phyloP scores from a whole-genome alignment of 768 basidiomycete genomes.

The Agaricus sinodeliciosus region DNA sequence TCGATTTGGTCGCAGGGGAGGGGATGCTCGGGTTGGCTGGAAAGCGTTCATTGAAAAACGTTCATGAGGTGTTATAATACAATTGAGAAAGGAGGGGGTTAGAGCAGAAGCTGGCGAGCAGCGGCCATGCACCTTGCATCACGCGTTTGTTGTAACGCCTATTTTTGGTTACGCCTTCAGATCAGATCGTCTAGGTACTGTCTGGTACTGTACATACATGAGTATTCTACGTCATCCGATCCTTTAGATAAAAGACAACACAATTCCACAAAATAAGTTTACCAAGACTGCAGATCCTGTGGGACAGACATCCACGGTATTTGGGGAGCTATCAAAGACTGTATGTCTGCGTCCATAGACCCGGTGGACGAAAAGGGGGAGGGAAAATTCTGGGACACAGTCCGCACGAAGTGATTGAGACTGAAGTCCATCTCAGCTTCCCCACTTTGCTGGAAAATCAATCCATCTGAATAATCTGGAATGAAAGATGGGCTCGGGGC shows the following conservation, averaged over 20 bases:
- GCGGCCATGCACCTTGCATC: neutral
- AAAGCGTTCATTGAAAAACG: conserved; percentile 33
- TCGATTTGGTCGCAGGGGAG: conserved; percentile 30
- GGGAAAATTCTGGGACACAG: conserved; percentile 22
- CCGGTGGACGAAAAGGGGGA: conserved; percentile 14
- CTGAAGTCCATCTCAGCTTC: conserved; percentile 42
- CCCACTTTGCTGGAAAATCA: conserved; percentile 16
- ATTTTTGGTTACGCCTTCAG: too few species aligned
- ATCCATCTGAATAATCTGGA: conserved; percentile 13
- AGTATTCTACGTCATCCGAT: too few species aligned
- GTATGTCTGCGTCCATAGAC: conserved; percentile 2
- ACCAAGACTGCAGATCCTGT: conserved; percentile 2
- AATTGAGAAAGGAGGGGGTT: neutral
- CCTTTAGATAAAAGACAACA: too few species aligned
- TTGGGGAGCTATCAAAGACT: conserved; percentile 2
- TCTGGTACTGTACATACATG: too few species aligned
- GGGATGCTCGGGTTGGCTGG: conserved; percentile 41
- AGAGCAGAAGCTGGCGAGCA: neutral
- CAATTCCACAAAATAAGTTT: neutral
- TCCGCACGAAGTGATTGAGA: conserved; percentile 36
- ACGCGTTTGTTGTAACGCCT: too few species aligned
- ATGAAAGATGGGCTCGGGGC: neutral
- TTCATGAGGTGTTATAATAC: neutral
- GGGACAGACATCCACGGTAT: neutral
- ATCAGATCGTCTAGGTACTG: too few species aligned